Percentiles rank a stretch among this genome's conserved stretches.
Conservation (phyloP, 768 basidiomycete genomes). For the Scleroderma bovista region DNA sequence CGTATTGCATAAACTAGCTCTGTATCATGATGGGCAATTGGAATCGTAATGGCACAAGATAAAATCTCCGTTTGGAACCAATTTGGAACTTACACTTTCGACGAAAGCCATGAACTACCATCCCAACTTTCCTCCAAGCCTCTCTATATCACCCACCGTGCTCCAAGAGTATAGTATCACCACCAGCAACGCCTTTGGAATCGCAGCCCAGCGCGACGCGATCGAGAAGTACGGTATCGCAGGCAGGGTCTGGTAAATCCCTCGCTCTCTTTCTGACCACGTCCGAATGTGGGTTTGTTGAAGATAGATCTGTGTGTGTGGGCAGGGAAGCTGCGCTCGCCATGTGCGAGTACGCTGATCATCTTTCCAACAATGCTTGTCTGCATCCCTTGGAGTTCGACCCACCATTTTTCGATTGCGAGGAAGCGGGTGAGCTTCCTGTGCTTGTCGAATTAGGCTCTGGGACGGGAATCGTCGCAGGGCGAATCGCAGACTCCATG, state of each 20-base stretch:
- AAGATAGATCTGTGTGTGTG: neutral
- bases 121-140: slow-evolving; percentile 43
- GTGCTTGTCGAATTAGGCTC: slow-evolving; percentile 70
- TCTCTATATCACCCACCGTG: slow-evolving; percentile 34
- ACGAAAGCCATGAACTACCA: slow-evolving; percentile 4
- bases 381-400: slow-evolving; percentile 40
- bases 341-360: slow-evolving; percentile 49
- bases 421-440: neutral
- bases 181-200: slow-evolving; percentile 19
- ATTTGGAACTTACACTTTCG: too few relatives aligned
- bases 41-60: too few relatives aligned
- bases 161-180: neutral
- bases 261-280: slow-evolving; percentile 7
- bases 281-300: slow-evolving; percentile 1
- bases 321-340: slow-evolving; percentile 71
- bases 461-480: slow-evolving; percentile 63
- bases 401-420: slow-evolving; percentile 39
- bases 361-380: neutral
- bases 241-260: slow-evolving; percentile 71
- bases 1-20: too few relatives aligned
- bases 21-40: too few relatives aligned
- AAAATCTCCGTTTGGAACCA: too few relatives aligned
- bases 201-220: slow-evolving; percentile 44
- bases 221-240: slow-evolving; percentile 78
- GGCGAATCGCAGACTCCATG: slow-evolving; percentile 42